Evolutionary conservation across 2,329 filamentous ascomycete species (phyloP), one percentile per base, ranked within the genome.

Genomic region (Rugonectria rugulosa): DNA sequence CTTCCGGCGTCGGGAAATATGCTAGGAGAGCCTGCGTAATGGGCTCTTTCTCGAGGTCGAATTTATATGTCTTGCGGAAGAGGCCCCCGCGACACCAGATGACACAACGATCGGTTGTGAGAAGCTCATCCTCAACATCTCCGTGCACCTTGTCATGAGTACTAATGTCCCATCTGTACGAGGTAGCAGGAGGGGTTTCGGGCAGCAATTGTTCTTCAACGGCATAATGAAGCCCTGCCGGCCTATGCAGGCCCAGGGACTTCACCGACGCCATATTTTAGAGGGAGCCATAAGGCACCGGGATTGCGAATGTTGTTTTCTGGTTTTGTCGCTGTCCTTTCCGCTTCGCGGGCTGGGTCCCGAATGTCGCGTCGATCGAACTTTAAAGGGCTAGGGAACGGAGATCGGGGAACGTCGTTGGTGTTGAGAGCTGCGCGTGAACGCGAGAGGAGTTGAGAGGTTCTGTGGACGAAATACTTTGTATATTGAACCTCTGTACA

Each of bases 231-330:
- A 98, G 81, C 62, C 89, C 92, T 58, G 90, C 86, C 57, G 96
- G 93, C 77, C 90, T 88, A 79, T 98, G 94, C 70, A 97, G 82
- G 73, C 95, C 95, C 69, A 97, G 84, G 62, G 94, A 97, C 74
- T 87, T 90, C 76, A 97, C 86, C 71, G 90, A 88, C 66, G 94
- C 94, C 96, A 99, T 99, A 47, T 64, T 68, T 65, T 45, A 50
- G 53, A 51, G 61, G 58, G 64, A 67, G 70, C 72, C 73, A 76
- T 75, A 68, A 54, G 69, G 66, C 51, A 45, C 60, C 60, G 43
- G 17, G 19, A 40, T 31, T 20, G 31, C 43, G 19, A 5, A 10
- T n/a, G 19, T 46, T 29, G n/a, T n/a, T n/a, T n/a, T n/a, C n/a
- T n/a, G 38, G 10, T 54, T 44, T 44, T 45, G 5, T 19, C 14